Evolutionary conservation across 192 early-diverging fungal species (phyloP).

Genomic region (Entomortierella chlamydospora): DNA sequence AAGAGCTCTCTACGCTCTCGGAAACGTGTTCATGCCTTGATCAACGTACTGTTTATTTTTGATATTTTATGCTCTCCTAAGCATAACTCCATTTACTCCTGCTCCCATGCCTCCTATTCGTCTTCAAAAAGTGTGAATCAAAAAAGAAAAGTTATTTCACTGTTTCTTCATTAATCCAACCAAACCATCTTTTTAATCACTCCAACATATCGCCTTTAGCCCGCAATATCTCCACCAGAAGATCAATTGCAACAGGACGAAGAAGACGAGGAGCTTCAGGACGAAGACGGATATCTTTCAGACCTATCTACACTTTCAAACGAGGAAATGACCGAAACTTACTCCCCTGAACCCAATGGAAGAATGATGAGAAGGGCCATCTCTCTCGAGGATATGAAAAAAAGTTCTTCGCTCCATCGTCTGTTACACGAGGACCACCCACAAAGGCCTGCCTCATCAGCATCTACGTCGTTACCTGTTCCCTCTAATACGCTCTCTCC

Average conservation of each 20-base stretch:
- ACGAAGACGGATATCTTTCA: slow-evolving; percentile 44
- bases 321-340: slow-evolving; percentile 3
- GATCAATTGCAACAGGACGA: slow-evolving; percentile 14
- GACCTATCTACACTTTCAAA: slow-evolving; percentile 38
- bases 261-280: slow-evolving; percentile 8
- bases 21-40: not conserved
- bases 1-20: not conserved
- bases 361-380: slow-evolving; percentile 27
- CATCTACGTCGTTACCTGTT: slow-evolving; percentile 10
- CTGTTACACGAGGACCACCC: not conserved
- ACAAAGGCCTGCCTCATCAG: slow-evolving; percentile 13
- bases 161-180: no score
- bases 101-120: not conserved
- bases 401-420: not conserved
- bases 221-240: slow-evolving; percentile 3
- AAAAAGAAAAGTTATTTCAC: no score
- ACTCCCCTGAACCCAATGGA: not conserved
- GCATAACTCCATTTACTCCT: not conserved
- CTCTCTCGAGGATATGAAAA: slow-evolving; percentile 34
- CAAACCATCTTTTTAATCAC: not conserved
- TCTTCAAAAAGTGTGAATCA: no score
- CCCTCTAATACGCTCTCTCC: slow-evolving; percentile 15
- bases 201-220: not conserved
- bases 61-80: not conserved
- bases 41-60: slow-evolving; percentile 1